Conservation (phyloP, 768 basidiomycete genomes). For the Leccinum sublutescens region DNA sequence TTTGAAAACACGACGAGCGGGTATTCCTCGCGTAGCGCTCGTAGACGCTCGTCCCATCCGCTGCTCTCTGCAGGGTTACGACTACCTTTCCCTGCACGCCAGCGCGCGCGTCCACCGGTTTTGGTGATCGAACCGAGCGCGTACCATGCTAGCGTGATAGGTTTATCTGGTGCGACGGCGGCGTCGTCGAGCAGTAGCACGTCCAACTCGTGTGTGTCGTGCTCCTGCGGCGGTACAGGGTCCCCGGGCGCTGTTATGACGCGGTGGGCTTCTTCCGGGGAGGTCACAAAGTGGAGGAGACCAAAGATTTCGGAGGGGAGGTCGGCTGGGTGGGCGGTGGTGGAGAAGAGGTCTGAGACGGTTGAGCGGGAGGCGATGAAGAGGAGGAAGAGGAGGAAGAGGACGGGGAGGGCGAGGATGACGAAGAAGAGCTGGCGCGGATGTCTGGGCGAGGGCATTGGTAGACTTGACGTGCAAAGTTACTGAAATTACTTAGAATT, state of each 20-base stretch:
- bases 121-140: conserved; percentile 39
- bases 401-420: conserved; percentile 30
- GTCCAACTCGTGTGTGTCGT: background rate
- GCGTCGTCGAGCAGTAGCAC: conserved; percentile 22
- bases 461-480: background rate
- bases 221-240: background rate
- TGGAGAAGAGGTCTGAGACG: conserved; percentile 35
- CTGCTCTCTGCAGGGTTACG: conserved; percentile 39
- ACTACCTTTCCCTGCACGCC: conserved; percentile 5
- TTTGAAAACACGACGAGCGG: conserved; percentile 84
- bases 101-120: background rate
- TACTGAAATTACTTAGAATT: background rate
- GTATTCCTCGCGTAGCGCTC: conserved; percentile 44
- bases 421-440: conserved; percentile 46
- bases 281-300: conserved; percentile 63
- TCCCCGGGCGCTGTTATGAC: conserved; percentile 23
- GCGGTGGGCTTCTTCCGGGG: conserved; percentile 27
- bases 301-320: conserved; percentile 62
- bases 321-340: conserved; percentile 41
- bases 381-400: conserved; percentile 37
- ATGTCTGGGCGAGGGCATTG: conserved; percentile 29
- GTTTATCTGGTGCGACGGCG: conserved; percentile 45
- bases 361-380: conserved; percentile 38
- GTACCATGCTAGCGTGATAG: conserved; percentile 54
- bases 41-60: conserved; percentile 33